These are phyloP conservation scores for Trichosporon sp. DNA, from an alignment of 1,284 basidiomycete species.

Conservation along the genomic window DNA sequence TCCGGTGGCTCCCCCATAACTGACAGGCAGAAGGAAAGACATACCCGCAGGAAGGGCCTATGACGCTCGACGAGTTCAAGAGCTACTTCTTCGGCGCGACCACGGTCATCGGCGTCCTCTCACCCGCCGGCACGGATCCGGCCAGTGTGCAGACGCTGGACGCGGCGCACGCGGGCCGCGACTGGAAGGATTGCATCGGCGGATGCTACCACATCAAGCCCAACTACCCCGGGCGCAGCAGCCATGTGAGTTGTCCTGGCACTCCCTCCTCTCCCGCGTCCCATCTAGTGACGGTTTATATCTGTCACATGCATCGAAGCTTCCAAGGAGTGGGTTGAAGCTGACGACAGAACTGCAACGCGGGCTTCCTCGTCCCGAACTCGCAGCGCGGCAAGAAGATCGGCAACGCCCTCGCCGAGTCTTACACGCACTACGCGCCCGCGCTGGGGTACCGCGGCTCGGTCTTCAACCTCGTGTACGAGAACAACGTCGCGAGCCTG, in stretches of 20 bases:
- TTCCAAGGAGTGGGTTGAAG: neutral
- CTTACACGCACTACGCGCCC: slow-evolving; percentile 78
- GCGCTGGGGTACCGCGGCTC: slow-evolving; percentile 68
- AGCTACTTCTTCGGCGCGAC: slow-evolving; percentile 68
- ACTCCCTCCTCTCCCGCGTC: neutral
- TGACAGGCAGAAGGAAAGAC: slow-evolving; percentile 57
- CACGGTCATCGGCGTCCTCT: slow-evolving; percentile 65
- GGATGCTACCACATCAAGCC: slow-evolving; percentile 87
- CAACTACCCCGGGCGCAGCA: slow-evolving; percentile 87
- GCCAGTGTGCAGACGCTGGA: slow-evolving; percentile 20
- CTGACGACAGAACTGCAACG: slow-evolving; percentile 48
- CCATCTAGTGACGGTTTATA: neutral
- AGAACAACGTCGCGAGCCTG: slow-evolving; percentile 57
- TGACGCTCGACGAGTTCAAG: slow-evolving; percentile 59
- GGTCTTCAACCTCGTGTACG: slow-evolving; percentile 91
- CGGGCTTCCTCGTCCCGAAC: slow-evolving; percentile 78
- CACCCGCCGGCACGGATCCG: slow-evolving; percentile 26
- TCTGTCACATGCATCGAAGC: neutral
- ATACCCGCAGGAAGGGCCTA: slow-evolving; percentile 72
- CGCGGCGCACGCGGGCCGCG: slow-evolving; percentile 46
- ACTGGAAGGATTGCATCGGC: slow-evolving; percentile 65
- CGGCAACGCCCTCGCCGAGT: slow-evolving; percentile 68
- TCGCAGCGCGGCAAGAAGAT: slow-evolving; percentile 64
- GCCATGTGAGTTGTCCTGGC: slow-evolving; percentile 62
- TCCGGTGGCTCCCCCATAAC: neutral